Evolutionary conservation across 1,284 basidiomycete species (phyloP).

Genomic region (Coniophora puteana): DNA sequence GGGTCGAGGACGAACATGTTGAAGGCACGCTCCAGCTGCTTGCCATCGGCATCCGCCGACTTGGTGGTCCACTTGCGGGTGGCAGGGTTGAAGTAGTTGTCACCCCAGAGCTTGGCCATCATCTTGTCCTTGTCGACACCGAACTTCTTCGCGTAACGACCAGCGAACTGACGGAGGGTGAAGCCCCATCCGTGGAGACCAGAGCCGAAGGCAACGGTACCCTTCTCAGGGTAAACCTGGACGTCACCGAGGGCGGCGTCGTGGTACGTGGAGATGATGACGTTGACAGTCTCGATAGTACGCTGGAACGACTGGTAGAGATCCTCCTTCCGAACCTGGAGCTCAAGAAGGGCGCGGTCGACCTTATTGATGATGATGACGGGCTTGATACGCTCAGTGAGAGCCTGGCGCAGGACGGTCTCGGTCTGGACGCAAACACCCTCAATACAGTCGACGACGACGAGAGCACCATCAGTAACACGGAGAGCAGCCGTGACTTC

Average conservation of each 20-base stretch:
- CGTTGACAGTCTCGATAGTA: conserved; percentile 98
- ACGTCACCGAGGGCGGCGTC: conserved; percentile 95
- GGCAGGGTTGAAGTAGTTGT: conserved; percentile 99
- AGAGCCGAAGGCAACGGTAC: conserved; percentile 98
- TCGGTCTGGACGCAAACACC: conserved; percentile 99
- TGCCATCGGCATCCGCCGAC: conserved; percentile 76
- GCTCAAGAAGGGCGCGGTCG: conserved; percentile 98
- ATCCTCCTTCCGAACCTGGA: conserved; percentile 96
- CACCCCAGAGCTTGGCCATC: conserved; percentile 98
- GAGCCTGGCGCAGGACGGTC: conserved; percentile 97
- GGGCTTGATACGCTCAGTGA: conserved; percentile 99
- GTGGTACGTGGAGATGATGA: conserved; percentile 98
- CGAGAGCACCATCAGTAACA: conserved; percentile 98
- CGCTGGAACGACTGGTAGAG: conserved; percentile 98
- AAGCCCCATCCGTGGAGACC: conserved; percentile 99
- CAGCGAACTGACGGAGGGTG: conserved; percentile 97
- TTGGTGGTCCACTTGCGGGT: conserved; percentile 97
- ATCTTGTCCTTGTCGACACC: conserved; percentile 99
- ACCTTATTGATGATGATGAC: conserved; percentile 99
- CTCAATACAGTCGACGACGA: conserved; percentile 99
- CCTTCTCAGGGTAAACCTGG: conserved; percentile 98
- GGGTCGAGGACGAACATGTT: conserved; percentile 98
- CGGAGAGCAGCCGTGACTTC: conserved; percentile 99
- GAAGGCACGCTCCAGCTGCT: conserved; percentile 89
- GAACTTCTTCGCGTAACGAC: conserved; percentile 97